Base-by-base conservation (phyloP, 1,284 basidiomycete species). In the Melanopsichium pennsylvanicum region DNA sequence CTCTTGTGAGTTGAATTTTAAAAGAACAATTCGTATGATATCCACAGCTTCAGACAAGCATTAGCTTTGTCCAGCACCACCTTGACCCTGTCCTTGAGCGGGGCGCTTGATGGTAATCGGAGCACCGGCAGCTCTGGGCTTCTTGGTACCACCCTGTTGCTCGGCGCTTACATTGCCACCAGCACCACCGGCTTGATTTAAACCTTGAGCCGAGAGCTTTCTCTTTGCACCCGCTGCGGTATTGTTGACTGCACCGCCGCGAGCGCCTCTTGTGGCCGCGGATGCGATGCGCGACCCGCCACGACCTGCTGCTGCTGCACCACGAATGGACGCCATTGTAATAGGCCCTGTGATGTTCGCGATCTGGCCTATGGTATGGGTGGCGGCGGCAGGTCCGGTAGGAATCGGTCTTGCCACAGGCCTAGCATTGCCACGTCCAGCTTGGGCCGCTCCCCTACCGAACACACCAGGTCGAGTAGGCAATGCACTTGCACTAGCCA, bases 251-350 rank as follows among this genome's bases (percentile, higher is more conserved):
- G 44, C 48, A 6, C 55, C 60, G 11, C 60, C 55, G 5, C 66
- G 51, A 13, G 47, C 59, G 3, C 59, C 66, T 3, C 58, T 37
- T 15, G 66, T 40, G 13, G 66, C 64, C n/a, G 52, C 52, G 15
- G 43, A 12, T 11, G 59, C 66, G 47, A 59, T 59, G 6, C 59
- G 45, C 2, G 51, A n/a, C 5, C 43, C 47, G n/a, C 66, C 59
- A 29, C 66, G 13, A 12, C 61, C 62, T 2, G 50, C 54, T 7
- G 68, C 36, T 5, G 69, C 59, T 15, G 58, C 69, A 7, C 68
- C 68, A 7, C 68, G 50, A 40, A 70, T 66, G 18, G 68, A 70
- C 4, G 64, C 54, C 5, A 60, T 48, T 10, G 68, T 58, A 0
- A 57, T 52, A 2, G 62, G 42, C 9, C 37, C 22, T 7, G 46